Percentiles rank a stretch among this genome's conserved stretches.
phyloP scores from a whole-genome alignment of 2,329 filamentous ascomycete genomes.

The Aspergillus calidoustus region DNA sequence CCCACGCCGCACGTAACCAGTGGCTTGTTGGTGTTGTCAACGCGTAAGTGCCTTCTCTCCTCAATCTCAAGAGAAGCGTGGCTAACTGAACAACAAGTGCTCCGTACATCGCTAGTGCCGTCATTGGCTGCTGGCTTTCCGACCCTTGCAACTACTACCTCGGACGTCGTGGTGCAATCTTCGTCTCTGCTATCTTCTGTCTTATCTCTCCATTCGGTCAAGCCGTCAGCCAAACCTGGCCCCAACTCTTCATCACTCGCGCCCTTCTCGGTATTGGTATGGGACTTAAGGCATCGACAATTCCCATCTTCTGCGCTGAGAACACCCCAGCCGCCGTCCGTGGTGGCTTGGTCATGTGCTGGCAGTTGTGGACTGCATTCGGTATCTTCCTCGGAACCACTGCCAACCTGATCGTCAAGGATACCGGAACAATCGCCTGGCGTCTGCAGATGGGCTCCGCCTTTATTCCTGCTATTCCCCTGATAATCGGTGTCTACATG shows the following conservation, averaged over 20 bases:
- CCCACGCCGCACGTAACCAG: slow-evolving; percentile 51
- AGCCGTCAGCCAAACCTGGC: slow-evolving; percentile 64
- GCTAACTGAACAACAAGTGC: slow-evolving; percentile 36
- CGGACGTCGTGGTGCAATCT: slow-evolving; percentile 68
- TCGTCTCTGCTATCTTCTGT: slow-evolving; percentile 66
- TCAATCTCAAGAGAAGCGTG: slow-evolving; percentile 34
- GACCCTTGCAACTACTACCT: slow-evolving; percentile 65
- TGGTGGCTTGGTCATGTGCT: slow-evolving; percentile 61
- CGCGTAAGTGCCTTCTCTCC: slow-evolving; percentile 32
- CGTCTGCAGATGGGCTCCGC: slow-evolving; percentile 67
- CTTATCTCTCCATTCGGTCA: slow-evolving; percentile 72
- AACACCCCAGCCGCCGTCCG: slow-evolving; percentile 60
- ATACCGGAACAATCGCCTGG: slow-evolving; percentile 65
- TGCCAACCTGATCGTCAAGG: slow-evolving; percentile 67
- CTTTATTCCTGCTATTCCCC: slow-evolving; percentile 66
- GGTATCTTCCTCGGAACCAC: slow-evolving; percentile 70
- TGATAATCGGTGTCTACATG: slow-evolving; percentile 62
- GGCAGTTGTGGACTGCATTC: slow-evolving; percentile 61
- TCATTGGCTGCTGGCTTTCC: slow-evolving; percentile 68
- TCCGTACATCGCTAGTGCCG: slow-evolving; percentile 58
- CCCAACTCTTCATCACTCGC: slow-evolving; percentile 60
- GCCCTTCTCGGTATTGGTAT: slow-evolving; percentile 65
- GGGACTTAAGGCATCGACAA: slow-evolving; percentile 64
- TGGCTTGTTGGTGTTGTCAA: slow-evolving; percentile 73
- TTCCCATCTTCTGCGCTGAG: slow-evolving; percentile 60